phyloP scores from a whole-genome alignment of 495 filamentous ascomycete genomes.

The Hypoxylon perforatum region DNA sequence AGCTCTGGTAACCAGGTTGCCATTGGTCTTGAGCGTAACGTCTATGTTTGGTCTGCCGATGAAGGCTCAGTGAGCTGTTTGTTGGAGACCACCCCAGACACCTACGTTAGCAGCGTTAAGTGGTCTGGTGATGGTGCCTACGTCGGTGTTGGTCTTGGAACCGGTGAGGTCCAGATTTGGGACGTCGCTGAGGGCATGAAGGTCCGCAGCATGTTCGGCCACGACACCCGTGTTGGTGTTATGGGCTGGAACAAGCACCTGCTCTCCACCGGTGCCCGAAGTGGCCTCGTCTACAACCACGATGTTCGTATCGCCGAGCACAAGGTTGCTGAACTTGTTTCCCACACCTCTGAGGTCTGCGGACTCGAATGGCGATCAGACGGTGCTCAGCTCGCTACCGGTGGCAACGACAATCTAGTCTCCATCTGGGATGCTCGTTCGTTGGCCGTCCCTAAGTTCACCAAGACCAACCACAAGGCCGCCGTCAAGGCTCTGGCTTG shows the following conservation, averaged over 20 bases:
- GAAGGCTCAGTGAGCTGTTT: constrained; percentile 87
- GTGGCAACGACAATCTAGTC: constrained; percentile 98
- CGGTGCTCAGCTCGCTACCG: constrained; percentile 94
- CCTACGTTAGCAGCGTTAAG: constrained; percentile 97
- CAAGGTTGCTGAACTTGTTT: constrained; percentile 96
- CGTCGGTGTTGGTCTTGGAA: constrained; percentile 92
- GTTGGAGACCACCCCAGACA: constrained; percentile 85
- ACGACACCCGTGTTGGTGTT: constrained; percentile 94
- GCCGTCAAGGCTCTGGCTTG: constrained; percentile 98
- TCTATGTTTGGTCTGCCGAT: constrained; percentile 99
- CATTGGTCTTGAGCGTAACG: constrained; percentile 94
- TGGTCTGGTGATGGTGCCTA: constrained; percentile 98
- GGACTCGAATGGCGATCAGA: constrained; percentile 97
- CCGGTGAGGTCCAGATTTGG: constrained; percentile 99
- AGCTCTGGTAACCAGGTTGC: constrained; percentile 97
- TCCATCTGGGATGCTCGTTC: constrained; percentile 99
- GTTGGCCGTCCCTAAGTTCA: constrained; percentile 92
- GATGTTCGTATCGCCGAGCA: constrained; percentile 97
- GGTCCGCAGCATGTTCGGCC: constrained; percentile 97
- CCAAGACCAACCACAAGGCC: constrained; percentile 98
- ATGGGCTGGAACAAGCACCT: constrained; percentile 99
- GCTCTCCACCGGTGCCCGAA: constrained; percentile 92
- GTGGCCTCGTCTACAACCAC: constrained; percentile 97
- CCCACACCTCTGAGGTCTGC: constrained; percentile 96
- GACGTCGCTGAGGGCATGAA: constrained; percentile 95